Conservation (phyloP, 352 stramenopile genomes). For the Sclerospora graminicola region DNA sequence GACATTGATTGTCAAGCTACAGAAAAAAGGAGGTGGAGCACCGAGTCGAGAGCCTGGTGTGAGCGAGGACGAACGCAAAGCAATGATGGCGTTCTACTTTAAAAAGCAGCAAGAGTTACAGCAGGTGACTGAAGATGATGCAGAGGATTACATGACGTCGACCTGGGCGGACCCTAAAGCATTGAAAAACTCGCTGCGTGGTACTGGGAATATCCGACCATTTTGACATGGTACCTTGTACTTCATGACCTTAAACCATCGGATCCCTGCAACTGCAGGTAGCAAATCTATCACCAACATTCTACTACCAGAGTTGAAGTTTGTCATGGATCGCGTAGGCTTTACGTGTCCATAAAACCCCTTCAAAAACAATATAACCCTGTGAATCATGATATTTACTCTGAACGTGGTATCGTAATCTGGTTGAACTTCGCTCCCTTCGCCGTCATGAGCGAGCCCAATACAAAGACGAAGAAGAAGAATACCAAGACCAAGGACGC, state of each 20-base stretch:
- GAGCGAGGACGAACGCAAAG: conserved; percentile 92
- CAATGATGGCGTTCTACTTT: conserved; percentile 95
- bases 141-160: conserved; percentile 92
- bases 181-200: conserved; percentile 89
- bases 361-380: no score
- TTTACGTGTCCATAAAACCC: no score
- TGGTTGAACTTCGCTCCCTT: not conserved
- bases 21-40: conserved; percentile 81
- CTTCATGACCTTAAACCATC: no score
- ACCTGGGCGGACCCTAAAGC: conserved; percentile 91
- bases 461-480: conserved; percentile 17
- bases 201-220: conserved; percentile 76
- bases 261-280: no score
- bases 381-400: no score
- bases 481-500: conserved; percentile 1
- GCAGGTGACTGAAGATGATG: conserved; percentile 75
- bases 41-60: conserved; percentile 76
- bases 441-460: conserved; percentile 10
- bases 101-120: conserved; percentile 88
- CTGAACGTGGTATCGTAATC: no score
- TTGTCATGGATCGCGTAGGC: no score
- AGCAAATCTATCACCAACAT: no score
- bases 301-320: no score
- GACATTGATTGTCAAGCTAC: conserved; percentile 86
- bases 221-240: no score